Conservation (phyloP, 1,139 yeast species). For the Protomyces gravidus region DNA sequence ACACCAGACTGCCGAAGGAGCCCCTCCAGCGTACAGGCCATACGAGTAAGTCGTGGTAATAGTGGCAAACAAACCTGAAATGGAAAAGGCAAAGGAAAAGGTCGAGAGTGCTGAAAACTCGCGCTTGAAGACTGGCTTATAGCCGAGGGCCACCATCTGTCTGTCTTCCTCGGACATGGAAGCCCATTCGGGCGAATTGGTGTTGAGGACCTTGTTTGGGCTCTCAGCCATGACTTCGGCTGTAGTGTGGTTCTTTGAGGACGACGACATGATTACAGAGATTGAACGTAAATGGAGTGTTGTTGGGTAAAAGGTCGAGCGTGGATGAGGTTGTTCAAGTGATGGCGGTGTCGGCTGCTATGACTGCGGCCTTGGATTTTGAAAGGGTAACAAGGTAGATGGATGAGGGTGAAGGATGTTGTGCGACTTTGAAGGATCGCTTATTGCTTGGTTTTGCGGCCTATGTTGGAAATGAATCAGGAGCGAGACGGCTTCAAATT, state of each 20-base stretch:
- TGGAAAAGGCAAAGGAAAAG: slow-evolving; percentile 53
- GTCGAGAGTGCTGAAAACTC: slow-evolving; percentile 63
- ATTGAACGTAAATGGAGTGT: background rate
- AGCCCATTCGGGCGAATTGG: slow-evolving; percentile 17
- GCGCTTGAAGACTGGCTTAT: slow-evolving; percentile 68
- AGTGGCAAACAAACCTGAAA: slow-evolving; percentile 67
- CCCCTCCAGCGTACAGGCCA: slow-evolving; percentile 30
- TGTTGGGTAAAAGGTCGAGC: background rate
- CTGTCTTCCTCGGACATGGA: slow-evolving; percentile 26
- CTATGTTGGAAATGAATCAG: too few species aligned
- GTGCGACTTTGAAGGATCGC: too few species aligned
- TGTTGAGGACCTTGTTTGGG: background rate
- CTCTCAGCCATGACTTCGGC: background rate
- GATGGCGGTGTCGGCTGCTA: slow-evolving; percentile 2
- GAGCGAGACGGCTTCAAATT: too few species aligned
- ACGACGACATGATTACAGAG: background rate
- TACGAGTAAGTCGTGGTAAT: slow-evolving; percentile 46
- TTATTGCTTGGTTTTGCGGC: too few species aligned
- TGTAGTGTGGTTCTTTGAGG: background rate
- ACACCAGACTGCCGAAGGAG: slow-evolving; percentile 30
- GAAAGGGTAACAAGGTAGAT: too few species aligned
- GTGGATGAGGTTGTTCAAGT: background rate
- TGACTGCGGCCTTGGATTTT: background rate
- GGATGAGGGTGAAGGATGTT: too few species aligned
- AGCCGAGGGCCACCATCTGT: slow-evolving; percentile 51